Base-by-base conservation (phyloP, 129 eudicot species). In the Gnaphalium uliginosum region DNA sequence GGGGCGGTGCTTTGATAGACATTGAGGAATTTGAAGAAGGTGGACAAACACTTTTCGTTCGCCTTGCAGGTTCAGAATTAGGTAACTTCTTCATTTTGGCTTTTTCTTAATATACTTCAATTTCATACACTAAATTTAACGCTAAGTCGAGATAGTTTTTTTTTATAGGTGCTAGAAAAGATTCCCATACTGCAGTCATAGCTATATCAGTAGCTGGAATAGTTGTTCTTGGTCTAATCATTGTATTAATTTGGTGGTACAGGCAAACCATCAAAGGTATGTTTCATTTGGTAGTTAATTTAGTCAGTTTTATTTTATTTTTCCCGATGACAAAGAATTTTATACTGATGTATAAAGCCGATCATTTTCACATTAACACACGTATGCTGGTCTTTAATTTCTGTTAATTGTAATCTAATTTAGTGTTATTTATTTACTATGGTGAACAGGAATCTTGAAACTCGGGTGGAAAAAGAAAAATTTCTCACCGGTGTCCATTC, bases 1-100 rank as follows among this genome's bases (percentile, higher is more conserved):
- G 96, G 92, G 62, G 61, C 4, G 83, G 85, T 68, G 81, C 83
- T 24, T 63, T 92, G 80, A 65, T 85, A 65, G 96, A 92, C 59
- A 43, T 89, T 19, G 87, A 88, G 64, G 81, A 71, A 22, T 76
- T 86, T 19, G 81, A 25, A 14, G 75, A 83, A 2, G 92, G 90
- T 2, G 89, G 87, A 6, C 77, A 74, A 69, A 57, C 86, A 13
- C 76, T 91, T 75, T 86, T 60, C 58, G 30, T 91, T 67, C 97
- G 92, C 54, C 74, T 86, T 1, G 84, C 92, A 14, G 22, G 46
- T 39, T 81, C 92, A 27, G 97, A 91, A 81, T 66, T 88, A 29
- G 97, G 97, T 88, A 73, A 62, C 19, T 83, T 21, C 70, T 78
- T 88, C 22, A 71, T 72, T 33, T 72, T 88, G 9, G 26, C 50